Base-by-base conservation (phyloP, 2,329 filamentous ascomycete genomes). In the Cordyceps farinosa region DNA sequence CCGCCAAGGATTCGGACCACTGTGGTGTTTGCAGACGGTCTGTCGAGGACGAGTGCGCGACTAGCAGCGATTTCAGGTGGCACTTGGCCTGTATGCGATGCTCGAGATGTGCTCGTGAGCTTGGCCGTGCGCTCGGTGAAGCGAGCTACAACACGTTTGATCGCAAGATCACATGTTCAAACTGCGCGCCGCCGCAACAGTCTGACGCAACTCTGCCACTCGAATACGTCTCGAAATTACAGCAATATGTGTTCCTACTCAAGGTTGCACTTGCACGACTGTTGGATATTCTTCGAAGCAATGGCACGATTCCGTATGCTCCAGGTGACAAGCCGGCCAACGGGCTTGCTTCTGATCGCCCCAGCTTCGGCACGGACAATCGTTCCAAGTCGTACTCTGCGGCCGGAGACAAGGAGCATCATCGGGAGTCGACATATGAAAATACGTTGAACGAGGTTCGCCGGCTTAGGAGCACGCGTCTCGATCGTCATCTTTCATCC, bases 371-470 rank as follows among this genome's bases (percentile, higher is more conserved):
- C 59, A 82, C 87, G 8, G 89, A 91, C 67, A 86, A 84, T 22
- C 84, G 90, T 62, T 92, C 92, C 22, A 91, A 89, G 70, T 91
- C 89, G 2, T 89, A 89, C 73, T 85, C 85, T 51, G 89, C 87
- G 30, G 84, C 66, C 76, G 82, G 64, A 57, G 75, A 73, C 51
- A 75, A 68, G 62, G 87, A 88, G 57, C 83, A 86, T 65, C 83
- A 84, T 65, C 84, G 87, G 67, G 85, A 88, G 70, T 91, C 90
- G 58, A 92, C 90, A 34, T 95, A 98, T 73, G 94, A 98, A 78
- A 96, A 93, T 77, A 97, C 94, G 53, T 88, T 99, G 69, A 96
- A 95, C 68, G 95, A 99, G 76, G 95, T 99, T 73, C 89, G 92
- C 70, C 86, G 95, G 66, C 78, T 99, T 64, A 88, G 94, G 67